A percentile compares a stretch with the other conserved stretches of the same genome.
Evolutionary conservation across 2,329 filamentous ascomycete genomes (phyloP).

Genomic region (Talaromyces islandicus): DNA sequence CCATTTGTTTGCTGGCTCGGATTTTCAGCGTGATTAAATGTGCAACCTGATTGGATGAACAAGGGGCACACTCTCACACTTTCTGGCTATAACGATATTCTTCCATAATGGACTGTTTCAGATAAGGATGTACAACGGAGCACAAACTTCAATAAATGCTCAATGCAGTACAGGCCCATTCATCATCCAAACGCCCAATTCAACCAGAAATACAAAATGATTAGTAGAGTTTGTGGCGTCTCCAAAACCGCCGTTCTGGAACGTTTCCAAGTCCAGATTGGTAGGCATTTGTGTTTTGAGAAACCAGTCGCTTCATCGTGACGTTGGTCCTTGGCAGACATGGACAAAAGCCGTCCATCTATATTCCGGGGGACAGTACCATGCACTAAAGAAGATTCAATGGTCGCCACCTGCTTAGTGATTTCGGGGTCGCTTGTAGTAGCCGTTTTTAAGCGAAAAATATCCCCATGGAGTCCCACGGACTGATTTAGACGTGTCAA

Average conservation of each 20-base stretch:
- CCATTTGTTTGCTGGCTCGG: not conserved
- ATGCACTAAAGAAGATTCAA: not conserved
- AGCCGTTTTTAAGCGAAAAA: not conserved
- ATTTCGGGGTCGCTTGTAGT: not conserved
- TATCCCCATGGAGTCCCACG: not conserved
- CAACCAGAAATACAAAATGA: not conserved
- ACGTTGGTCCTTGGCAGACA: not conserved
- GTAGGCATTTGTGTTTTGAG: not conserved
- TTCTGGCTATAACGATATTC: not conserved
- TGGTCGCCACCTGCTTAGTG: not conserved
- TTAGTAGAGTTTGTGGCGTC: conserved; percentile 22
- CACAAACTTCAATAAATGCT: not conserved
- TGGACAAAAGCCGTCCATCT: not conserved
- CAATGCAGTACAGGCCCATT: not conserved
- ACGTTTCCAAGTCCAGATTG: not conserved
- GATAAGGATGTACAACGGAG: not conserved
- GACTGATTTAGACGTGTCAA: not conserved
- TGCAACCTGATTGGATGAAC: not conserved
- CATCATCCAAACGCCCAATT: not conserved
- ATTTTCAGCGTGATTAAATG: not conserved
- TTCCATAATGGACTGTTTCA: not conserved
- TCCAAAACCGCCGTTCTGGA: conserved; percentile 15
- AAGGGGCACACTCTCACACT: too few relatives aligned
- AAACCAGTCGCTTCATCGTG: not conserved
- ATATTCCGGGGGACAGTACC: not conserved